Evolutionary conservation across 2,329 filamentous ascomycete genomes (phyloP).

Genomic region (Dothiorella sarmentorum): DNA sequence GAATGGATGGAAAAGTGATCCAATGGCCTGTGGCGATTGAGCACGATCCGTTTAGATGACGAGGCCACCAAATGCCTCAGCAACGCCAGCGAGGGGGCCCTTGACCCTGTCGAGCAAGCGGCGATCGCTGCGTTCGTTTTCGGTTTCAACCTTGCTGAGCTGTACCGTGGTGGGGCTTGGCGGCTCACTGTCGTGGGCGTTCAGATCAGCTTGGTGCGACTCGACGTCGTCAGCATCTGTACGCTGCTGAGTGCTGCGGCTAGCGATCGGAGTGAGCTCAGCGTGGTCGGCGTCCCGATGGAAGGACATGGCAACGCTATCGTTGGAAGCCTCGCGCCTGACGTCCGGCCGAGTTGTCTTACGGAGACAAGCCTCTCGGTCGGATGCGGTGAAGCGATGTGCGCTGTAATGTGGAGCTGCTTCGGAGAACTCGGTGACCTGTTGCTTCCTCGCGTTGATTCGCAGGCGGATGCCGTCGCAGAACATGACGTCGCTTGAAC

Average conservation of each 20-base stretch:
- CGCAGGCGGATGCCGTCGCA: slow-evolving; percentile 41
- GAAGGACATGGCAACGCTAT: slow-evolving; percentile 8
- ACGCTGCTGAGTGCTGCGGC: slow-evolving; percentile 14
- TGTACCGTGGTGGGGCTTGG: background rate
- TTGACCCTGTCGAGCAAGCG: slow-evolving; percentile 11
- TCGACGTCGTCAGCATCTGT: slow-evolving; percentile 1
- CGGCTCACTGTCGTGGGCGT: background rate
- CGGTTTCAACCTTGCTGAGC: slow-evolving; percentile 16
- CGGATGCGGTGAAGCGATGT: slow-evolving; percentile 32
- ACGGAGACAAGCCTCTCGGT: slow-evolving; percentile 1
- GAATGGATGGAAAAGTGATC: background rate
- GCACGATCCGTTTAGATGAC: background rate
- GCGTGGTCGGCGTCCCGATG: slow-evolving; percentile 12
- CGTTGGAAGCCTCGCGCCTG: slow-evolving; percentile 1
- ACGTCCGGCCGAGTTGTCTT: background rate
- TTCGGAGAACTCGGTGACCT: slow-evolving; percentile 41
- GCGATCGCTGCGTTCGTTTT: slow-evolving; percentile 10
- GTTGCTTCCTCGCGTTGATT: slow-evolving; percentile 42
- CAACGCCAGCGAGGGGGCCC: slow-evolving; percentile 15
- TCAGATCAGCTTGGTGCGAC: background rate
- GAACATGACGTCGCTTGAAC: slow-evolving; percentile 47
- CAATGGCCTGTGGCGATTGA: slow-evolving; percentile 2
- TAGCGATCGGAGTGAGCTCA: slow-evolving; percentile 15
- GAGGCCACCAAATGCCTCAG: slow-evolving; percentile 17
- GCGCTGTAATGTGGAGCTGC: slow-evolving; percentile 45